phyloP scores from a whole-genome alignment of 805 yeast genomes.

The Yarrowia hollandica region DNA sequence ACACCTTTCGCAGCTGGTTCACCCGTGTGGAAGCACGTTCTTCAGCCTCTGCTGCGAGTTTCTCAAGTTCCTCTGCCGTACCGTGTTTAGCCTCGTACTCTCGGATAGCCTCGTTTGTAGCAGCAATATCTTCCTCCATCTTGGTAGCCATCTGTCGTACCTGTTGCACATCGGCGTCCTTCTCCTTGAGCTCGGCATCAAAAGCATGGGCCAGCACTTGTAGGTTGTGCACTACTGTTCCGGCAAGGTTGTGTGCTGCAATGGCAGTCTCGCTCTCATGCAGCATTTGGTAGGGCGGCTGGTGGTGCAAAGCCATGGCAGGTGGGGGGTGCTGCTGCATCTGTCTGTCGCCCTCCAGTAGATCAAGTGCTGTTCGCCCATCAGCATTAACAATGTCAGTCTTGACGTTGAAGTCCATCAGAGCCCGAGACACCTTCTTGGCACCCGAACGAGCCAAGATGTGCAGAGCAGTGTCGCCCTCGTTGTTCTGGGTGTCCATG shows the following conservation, averaged over 20 bases:
- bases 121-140: constrained; percentile 46
- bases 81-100: constrained; percentile 40
- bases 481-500: constrained; percentile 71
- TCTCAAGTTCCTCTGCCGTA: constrained; percentile 36
- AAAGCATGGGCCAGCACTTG: constrained; percentile 50
- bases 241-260: constrained; percentile 50
- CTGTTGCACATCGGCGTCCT: constrained; percentile 55
- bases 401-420: constrained; percentile 52
- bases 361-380: constrained; percentile 45
- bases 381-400: constrained; percentile 46
- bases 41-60: constrained; percentile 35
- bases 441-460: constrained; percentile 64
- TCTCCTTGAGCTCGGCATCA: constrained; percentile 54
- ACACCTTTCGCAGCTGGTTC: constrained; percentile 45
- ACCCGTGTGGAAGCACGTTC: constrained; percentile 39
- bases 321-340: constrained; percentile 29
- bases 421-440: constrained; percentile 46
- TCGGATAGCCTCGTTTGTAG: constrained; percentile 41
- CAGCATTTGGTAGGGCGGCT: constrained; percentile 22
- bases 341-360: constrained; percentile 39
- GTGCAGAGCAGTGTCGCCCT: constrained; percentile 85
- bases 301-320: neutral
- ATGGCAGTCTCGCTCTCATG: constrained; percentile 25
- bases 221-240: constrained; percentile 40
- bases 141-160: constrained; percentile 48